Evolutionary conservation across 2,329 filamentous ascomycete species (phyloP).

Genomic region (Septoria linicola): DNA sequence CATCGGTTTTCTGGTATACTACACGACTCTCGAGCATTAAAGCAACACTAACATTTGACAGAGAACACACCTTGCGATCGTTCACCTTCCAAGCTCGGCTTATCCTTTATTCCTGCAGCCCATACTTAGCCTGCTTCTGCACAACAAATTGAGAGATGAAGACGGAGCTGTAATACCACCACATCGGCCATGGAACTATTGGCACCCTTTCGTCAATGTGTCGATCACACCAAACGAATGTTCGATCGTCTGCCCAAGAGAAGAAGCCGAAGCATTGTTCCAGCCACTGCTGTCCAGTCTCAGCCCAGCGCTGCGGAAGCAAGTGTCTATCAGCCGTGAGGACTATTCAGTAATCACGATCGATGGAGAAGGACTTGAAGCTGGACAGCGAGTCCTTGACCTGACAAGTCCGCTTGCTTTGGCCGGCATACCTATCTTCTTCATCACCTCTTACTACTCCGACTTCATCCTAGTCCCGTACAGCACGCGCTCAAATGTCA

Average conservation of each 20-base stretch:
- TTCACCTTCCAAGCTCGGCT: slow-evolving; percentile 81
- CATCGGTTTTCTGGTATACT: slow-evolving; percentile 49
- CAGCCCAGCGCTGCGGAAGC: slow-evolving; percentile 43
- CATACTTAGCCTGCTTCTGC: slow-evolving; percentile 78
- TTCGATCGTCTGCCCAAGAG: slow-evolving; percentile 81
- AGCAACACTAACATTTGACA: slow-evolving; percentile 43
- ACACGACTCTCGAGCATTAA: too few relatives aligned
- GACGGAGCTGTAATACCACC: slow-evolving; percentile 40
- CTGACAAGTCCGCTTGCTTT: slow-evolving; percentile 86
- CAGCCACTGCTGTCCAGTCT: slow-evolving; percentile 66
- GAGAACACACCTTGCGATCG: slow-evolving; percentile 83
- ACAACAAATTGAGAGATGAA: slow-evolving; percentile 40
- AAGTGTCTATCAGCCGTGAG: slow-evolving; percentile 74
- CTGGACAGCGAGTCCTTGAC: slow-evolving; percentile 86
- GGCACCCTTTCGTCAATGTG: slow-evolving; percentile 85
- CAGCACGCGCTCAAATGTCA: slow-evolving; percentile 70
- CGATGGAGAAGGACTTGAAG: slow-evolving; percentile 84
- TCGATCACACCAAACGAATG: slow-evolving; percentile 90
- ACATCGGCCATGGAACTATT: slow-evolving; percentile 47
- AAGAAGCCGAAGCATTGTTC: slow-evolving; percentile 73
- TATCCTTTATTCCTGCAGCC: slow-evolving; percentile 79
- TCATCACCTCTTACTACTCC: slow-evolving; percentile 97
- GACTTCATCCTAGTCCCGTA: slow-evolving; percentile 92
- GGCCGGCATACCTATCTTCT: slow-evolving; percentile 94
- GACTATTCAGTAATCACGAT: slow-evolving; percentile 88